Conservation (phyloP, 768 basidiomycete genomes). For the Boletus eberwhitei region DNA sequence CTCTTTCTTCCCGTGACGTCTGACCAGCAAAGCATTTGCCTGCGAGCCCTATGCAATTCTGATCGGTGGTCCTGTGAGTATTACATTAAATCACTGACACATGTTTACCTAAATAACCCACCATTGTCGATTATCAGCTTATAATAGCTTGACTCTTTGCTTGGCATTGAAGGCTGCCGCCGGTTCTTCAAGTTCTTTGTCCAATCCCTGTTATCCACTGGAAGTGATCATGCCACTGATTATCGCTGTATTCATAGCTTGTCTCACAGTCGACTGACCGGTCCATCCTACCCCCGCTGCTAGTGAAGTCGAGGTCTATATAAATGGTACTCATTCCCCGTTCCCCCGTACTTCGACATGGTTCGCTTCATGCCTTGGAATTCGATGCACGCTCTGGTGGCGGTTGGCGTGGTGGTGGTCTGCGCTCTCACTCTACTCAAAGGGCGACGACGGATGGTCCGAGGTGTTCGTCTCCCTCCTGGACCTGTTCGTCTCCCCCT, state of each 20-base stretch:
- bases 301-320: not conserved
- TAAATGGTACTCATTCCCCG: not conserved
- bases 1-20: not conserved
- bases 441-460: not conserved
- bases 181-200: not conserved
- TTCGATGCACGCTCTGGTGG: not conserved
- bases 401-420: not conserved
- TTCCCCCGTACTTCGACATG: not conserved
- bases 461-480: constrained; percentile 11
- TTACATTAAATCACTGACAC: not conserved
- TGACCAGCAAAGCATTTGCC: not conserved
- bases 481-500: constrained; percentile 18
- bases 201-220: not conserved
- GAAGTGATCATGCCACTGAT: not conserved
- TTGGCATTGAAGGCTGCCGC: not conserved
- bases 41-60: not conserved
- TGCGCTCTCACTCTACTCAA: not conserved
- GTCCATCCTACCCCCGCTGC: not conserved
- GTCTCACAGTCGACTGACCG: not conserved
- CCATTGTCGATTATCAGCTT: no score
- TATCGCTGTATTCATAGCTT: not conserved
- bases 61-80: not conserved
- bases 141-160: not conserved
- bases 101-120: not conserved
- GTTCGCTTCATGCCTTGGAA: not conserved